Conservation (phyloP, 768 basidiomycete species). For the Xanthoconium stramineum region DNA sequence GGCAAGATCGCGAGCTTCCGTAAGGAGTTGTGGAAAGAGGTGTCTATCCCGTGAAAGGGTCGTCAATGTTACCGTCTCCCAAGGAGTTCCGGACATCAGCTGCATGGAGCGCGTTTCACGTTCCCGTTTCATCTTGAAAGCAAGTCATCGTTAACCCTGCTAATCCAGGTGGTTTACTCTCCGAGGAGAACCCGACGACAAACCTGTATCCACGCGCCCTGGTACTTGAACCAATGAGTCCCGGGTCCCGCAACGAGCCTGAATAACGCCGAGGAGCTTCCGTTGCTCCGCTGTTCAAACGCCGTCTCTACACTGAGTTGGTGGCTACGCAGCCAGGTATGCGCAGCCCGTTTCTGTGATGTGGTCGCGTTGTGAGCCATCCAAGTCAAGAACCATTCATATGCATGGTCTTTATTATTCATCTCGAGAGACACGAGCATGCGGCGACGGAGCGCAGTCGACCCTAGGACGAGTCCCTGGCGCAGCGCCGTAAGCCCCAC, state of each 20-base stretch:
- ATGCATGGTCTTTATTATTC: conserved; percentile 90
- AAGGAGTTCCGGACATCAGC: conserved; percentile 86
- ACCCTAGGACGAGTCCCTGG: conserved; percentile 62
- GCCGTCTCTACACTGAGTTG: conserved; percentile 93
- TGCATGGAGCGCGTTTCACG: conserved; percentile 92
- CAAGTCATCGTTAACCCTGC: not conserved
- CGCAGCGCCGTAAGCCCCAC: conserved; percentile 78
- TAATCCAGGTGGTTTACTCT: not conserved
- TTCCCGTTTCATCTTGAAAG: conserved; percentile 82
- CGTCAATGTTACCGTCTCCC: conserved; percentile 96
- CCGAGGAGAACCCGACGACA: conserved; percentile 2
- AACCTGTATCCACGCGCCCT: conserved; percentile 95
- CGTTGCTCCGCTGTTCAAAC: conserved; percentile 86
- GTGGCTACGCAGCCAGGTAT: conserved; percentile 70
- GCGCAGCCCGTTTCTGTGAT: conserved; percentile 22
- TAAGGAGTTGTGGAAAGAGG: conserved; percentile 75
- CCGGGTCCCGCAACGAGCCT: conserved; percentile 96
- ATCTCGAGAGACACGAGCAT: conserved; percentile 95
- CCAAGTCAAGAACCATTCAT: conserved; percentile 97
- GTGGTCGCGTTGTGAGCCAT: conserved; percentile 69
- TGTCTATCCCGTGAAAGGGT: conserved; percentile 83
- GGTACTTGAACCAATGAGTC: conserved; percentile 87
- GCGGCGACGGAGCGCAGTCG: conserved; percentile 77
- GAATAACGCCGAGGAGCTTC: conserved; percentile 85
- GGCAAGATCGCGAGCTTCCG: conserved; percentile 88